Conservation (phyloP, 352 stramenopile genomes). For the Globisporangium canariense region DNA sequence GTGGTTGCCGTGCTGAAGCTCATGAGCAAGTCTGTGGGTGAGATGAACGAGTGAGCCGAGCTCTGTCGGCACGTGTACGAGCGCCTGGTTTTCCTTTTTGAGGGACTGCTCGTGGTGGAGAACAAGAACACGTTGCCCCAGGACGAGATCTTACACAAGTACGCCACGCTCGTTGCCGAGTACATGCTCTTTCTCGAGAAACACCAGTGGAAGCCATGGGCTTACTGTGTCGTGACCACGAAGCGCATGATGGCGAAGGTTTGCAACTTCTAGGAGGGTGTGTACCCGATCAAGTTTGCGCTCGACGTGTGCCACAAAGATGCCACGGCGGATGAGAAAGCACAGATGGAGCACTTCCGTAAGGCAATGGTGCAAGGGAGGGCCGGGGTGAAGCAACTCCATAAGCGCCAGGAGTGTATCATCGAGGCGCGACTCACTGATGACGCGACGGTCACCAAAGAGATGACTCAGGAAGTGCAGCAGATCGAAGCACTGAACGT, state of each 20-base stretch:
- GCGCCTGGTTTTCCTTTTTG: neutral
- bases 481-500: slow-evolving; percentile 5
- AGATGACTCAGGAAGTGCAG: neutral
- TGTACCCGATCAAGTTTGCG: neutral
- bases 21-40: no score
- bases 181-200: neutral
- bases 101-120: neutral
- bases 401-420: neutral
- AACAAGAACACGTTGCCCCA: neutral
- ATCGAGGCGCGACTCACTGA: slow-evolving; percentile 1
- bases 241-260: slow-evolving; percentile 1
- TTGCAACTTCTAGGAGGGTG: neutral
- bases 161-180: neutral
- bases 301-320: neutral
- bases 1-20: no score
- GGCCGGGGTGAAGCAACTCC: neutral
- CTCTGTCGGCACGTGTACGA: neutral
- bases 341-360: neutral
- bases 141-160: neutral
- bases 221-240: neutral
- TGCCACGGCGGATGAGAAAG: neutral
- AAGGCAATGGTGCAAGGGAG: neutral
- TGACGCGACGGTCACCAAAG: slow-evolving; percentile 1
- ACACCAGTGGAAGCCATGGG: neutral
- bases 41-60: slow-evolving; percentile 1